Percentiles rank a stretch among this genome's conserved stretches.
These are phyloP conservation scores for Bisporella sp. DNA, from an alignment of 2,329 filamentous ascomycete genomes.

Conservation along the genomic window DNA sequence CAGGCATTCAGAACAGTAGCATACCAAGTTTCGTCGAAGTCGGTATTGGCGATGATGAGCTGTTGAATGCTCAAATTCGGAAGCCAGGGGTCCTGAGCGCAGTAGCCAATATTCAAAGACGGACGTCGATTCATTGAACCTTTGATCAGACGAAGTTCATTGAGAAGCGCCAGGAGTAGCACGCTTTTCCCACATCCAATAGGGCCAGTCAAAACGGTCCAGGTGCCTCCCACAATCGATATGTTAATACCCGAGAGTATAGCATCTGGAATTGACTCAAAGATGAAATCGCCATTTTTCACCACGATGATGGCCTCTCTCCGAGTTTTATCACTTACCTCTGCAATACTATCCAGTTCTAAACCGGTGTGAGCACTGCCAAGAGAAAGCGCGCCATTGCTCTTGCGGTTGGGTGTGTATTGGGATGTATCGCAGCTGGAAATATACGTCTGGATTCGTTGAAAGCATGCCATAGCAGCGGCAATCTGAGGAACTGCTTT, in stretches of 20 bases:
- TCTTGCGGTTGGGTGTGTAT: neutral
- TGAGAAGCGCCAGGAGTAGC: conserved; percentile 14
- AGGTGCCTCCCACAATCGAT: neutral
- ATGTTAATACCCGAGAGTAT: neutral
- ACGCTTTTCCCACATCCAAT: conserved; percentile 21
- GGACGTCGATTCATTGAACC: neutral
- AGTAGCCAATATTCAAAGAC: conserved; percentile 29
- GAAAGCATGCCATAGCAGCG: neutral
- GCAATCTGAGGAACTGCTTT: neutral
- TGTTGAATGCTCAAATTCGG: conserved; percentile 32
- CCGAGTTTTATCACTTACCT: neutral
- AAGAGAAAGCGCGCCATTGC: too few relatives aligned
- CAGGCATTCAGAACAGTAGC: conserved; percentile 13
- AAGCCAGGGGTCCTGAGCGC: conserved; percentile 37
- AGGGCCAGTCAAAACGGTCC: conserved; percentile 18
- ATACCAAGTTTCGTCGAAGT: conserved; percentile 19
- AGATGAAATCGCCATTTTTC: neutral
- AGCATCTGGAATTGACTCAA: neutral
- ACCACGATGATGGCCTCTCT: neutral
- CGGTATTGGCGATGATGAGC: conserved; percentile 29
- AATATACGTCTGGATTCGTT: neutral
- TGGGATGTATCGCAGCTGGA: neutral
- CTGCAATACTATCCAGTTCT: neutral
- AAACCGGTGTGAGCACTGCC: neutral
- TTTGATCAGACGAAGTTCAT: conserved; percentile 5